A percentile compares a stretch with the other conserved stretches of the same genome.
phyloP scores from a whole-genome alignment of 805 yeast genomes.

The Blastobotrys americana region DNA sequence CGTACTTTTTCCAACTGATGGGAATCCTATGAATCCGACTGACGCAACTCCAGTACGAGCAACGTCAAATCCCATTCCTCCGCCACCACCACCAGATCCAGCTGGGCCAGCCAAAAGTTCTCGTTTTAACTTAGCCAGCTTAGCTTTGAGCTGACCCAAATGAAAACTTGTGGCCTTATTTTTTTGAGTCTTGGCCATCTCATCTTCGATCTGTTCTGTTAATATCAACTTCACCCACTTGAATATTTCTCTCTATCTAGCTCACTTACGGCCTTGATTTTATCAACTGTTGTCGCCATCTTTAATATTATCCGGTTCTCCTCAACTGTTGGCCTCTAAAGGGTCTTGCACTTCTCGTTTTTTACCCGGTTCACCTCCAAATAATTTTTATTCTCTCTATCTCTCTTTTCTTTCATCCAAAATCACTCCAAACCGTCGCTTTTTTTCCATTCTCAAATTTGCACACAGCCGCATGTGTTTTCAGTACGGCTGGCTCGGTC shows the following conservation, averaged over 20 bases:
- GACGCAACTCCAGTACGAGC: conserved; percentile 98
- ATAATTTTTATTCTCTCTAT: too few species aligned
- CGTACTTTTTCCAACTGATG: conserved; percentile 80
- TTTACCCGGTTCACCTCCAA: too few species aligned
- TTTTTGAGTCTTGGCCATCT: conserved; percentile 96
- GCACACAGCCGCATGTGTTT: too few species aligned
- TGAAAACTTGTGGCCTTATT: conserved; percentile 97
- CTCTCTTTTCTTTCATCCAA: too few species aligned
- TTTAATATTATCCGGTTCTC: too few species aligned
- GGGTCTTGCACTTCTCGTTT: too few species aligned
- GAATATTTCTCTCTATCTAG: conserved; percentile 29
- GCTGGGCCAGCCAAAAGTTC: conserved; percentile 70
- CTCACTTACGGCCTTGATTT: conserved; percentile 29
- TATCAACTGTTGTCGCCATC: conserved; percentile 64
- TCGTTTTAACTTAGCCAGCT: conserved; percentile 88
- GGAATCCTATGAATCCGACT: conserved; percentile 97
- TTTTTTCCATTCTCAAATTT: too few species aligned
- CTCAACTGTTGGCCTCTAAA: too few species aligned
- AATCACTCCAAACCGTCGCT: too few species aligned
- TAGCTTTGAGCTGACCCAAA: conserved; percentile 95
- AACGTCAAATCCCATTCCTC: conserved; percentile 93
- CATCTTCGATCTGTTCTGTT: conserved; percentile 78
- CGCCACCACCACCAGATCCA: conserved; percentile 81
- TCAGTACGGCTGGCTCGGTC: too few species aligned
- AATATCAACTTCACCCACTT: conserved; percentile 53